Base-by-base conservation (phyloP, 2,329 filamentous ascomycete species). In the Trematosphaeria pertusa region DNA sequence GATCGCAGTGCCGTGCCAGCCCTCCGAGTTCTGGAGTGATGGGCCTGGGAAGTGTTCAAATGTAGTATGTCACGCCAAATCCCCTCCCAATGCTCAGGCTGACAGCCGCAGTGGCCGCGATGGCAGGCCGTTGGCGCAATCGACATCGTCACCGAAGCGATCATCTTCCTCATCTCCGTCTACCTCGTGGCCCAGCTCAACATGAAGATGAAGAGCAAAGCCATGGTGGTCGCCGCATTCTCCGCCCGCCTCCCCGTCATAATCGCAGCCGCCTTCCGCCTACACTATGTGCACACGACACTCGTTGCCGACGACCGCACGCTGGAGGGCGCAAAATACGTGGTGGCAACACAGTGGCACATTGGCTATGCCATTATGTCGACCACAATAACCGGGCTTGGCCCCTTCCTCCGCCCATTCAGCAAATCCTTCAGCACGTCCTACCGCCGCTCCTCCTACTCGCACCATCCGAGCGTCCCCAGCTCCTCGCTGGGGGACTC, bases 341-440 rank as follows among this genome's bases (percentile, higher is more conserved):
- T 64, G n/a, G 56, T 71, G 2, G 57, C 59, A 7, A 67, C 62
- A 18, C 64, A 70, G 33, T 70, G 64, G 60, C 63, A 71, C n/a
- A 62, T 69, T 48, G 59, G 64, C n/a, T 71, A 68, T 30, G 66
- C 66, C 3, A 65, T 69, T 22, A 69, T 71, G 48, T 61, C 59
- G 2, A 56, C 54, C 9, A 69, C 64, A 0, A 66, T 70, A 7
- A 66, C 61, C 12, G 63, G 65, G 8, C 54, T 71, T 24, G 66
- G 63, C 0, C 66, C 66, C 6, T 68, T 69, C 31, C 45, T 70
- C 14, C 58, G 64, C n/a, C 67, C 66, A 5, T 70, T 69, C 40
- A 60, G 59, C 36, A 58, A 58, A 11, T 61, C 62, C 17, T 54
- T 53, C 30, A 56, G 51, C 37, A 52, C 52, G 5, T 59, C 54